Evolutionary conservation across 306 rosid genomes (phyloP), one percentile per base, ranked within the genome.

Genomic region (Vigna nakashimae): DNA sequence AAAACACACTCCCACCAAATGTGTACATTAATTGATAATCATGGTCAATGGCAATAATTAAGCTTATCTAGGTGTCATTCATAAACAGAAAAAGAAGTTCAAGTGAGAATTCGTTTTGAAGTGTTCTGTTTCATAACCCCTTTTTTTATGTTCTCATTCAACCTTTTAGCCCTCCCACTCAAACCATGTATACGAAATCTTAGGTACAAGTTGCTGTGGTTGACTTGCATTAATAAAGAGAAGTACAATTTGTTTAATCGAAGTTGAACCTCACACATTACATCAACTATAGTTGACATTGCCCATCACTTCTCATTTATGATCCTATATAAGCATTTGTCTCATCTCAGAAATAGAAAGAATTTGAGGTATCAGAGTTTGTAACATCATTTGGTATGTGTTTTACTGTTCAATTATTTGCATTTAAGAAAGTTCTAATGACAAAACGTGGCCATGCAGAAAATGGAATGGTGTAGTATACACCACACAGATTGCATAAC

Each of bases 301-400:
- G 14, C 34, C 36, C 55, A 65, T 11, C 30, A 20, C 1, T 5
- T 71, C 18, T 7, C n/a, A 20, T 60, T 74, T 69, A 56, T 15
- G 17, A 15, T 65, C 65, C 73, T 79, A 79, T 85, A 79, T 69
- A 82, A 70, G 43, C 36, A 58, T 24, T 28, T 28, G 78, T 56
- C 16, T 69, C 22, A 5, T 9, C 59, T 34, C 4, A 11, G n/a
- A 14, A 60, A 42, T 9, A 45, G 0, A 68, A 75, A 56, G 60
- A 75, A 56, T 26, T 74, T 26, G 30, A 18, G 34, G 8, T 52
- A 20, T 73, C 75, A 16, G n/a, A 55, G 48, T 59, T 65, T 18
- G 34, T 42, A 50, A 57, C 78, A 76, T 38, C 36, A 65, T 45
- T 62, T 59, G 82, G 82, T 57, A 75, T 32, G 12, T 57, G 55